Evolutionary conservation across 768 basidiomycete species (phyloP).

Genomic region (Strobilomyces echinocephalus): DNA sequence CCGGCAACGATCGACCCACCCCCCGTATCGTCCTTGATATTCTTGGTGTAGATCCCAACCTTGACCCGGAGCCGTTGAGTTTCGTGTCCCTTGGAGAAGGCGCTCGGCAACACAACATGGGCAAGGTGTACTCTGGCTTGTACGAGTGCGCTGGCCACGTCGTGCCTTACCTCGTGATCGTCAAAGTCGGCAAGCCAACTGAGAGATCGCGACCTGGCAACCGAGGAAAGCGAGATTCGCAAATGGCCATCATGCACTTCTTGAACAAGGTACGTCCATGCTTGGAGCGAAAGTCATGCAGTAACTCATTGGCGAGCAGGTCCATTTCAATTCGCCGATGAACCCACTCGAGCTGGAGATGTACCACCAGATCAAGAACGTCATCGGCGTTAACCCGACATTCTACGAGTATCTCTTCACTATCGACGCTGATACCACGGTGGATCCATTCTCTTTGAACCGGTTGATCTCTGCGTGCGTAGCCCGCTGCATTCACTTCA

Average conservation of each 20-base stretch:
- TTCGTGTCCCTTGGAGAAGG: slow-evolving; percentile 94
- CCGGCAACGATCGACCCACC: slow-evolving; percentile 94
- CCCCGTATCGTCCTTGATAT: slow-evolving; percentile 96
- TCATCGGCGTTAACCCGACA: slow-evolving; percentile 97
- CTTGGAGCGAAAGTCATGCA: not conserved
- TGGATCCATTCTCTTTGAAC: slow-evolving; percentile 82
- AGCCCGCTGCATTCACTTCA: not conserved
- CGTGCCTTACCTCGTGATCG: slow-evolving; percentile 91
- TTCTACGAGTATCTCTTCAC: slow-evolving; percentile 97
- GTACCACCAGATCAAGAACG: slow-evolving; percentile 94
- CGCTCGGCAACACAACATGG: slow-evolving; percentile 96
- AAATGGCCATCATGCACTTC: slow-evolving; percentile 95
- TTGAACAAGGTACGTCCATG: slow-evolving; percentile 75
- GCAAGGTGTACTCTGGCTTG: slow-evolving; percentile 93
- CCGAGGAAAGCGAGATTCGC: slow-evolving; percentile 97
- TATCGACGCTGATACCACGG: slow-evolving; percentile 93
- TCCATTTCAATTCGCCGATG: slow-evolving; percentile 96
- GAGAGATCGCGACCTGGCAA: slow-evolving; percentile 94
- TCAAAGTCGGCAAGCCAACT: slow-evolving; percentile 93
- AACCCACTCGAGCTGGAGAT: slow-evolving; percentile 47
- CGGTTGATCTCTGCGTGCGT: slow-evolving; percentile 32
- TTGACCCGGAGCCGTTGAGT: slow-evolving; percentile 92
- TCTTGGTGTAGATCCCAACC: slow-evolving; percentile 86
- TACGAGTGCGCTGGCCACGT: slow-evolving; percentile 95
- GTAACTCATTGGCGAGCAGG: slow-evolving; percentile 40